A percentile compares a stretch with the other conserved stretches of the same genome.
These are phyloP conservation scores for Leptosphaerulina australis DNA, from an alignment of 2,329 filamentous ascomycete species.

Conservation along the genomic window DNA sequence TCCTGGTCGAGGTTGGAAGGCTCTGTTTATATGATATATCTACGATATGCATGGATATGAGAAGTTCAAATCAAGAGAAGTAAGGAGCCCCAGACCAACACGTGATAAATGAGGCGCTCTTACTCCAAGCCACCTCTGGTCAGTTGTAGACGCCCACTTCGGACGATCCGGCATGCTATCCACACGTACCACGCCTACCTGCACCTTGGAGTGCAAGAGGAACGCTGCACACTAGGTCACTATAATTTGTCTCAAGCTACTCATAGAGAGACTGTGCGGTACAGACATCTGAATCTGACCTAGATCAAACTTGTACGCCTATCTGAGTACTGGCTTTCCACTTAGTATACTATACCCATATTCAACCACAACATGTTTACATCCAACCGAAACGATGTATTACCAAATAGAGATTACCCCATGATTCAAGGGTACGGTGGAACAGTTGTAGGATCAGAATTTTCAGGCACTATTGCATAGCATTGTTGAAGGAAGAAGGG, in stretches of 20 bases:
- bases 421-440: constrained; percentile 23
- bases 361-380: background rate
- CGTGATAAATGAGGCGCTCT: no score
- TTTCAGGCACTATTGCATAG: constrained; percentile 32
- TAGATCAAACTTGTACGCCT: no score
- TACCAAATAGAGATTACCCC: background rate
- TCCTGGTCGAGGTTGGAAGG: background rate
- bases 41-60: no score
- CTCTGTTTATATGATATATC: background rate
- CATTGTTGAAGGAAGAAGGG: constrained; percentile 29
- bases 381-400: background rate
- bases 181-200: background rate
- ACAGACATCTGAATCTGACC: no score
- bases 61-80: no score
- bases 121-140: no score
- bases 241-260: background rate
- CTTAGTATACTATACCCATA: background rate
- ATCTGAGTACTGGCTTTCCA: background rate
- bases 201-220: background rate
- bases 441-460: constrained; percentile 37
- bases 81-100: no score
- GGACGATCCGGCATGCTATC: no score
- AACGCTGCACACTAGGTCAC: background rate
- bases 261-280: no score
- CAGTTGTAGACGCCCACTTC: no score